Evolutionary conservation across 2,329 filamentous ascomycete species (phyloP), one percentile per base, ranked within the genome.

Genomic region (Sporothrix mexicana): DNA sequence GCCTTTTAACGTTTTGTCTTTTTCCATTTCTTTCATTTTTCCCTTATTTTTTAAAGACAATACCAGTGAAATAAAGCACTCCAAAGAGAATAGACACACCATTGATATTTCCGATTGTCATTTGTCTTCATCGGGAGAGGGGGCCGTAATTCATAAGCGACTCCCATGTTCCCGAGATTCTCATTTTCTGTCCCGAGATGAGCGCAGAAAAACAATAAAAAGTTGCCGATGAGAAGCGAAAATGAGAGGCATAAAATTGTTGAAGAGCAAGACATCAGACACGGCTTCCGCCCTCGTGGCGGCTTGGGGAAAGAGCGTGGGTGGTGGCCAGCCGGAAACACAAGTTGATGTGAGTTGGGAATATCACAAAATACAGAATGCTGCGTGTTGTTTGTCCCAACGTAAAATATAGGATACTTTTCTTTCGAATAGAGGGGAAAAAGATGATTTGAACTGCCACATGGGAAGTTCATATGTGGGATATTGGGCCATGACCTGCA

Each of bases 91-190:
- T 30, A 36, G 30, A 36, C 55, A 23, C 55, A 12, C 2, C 55
- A 13, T 57, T 57, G 12, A 23, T n/a, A 15, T 20, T 70, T 6
- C 30, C 23, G 45, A 49, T 62, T 36, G 30, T 36, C 30, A 36
- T 36, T 36, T 6, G 5, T 36, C 7, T 36, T 36, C 30, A 36
- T 68, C 45, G 25, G 45, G 64, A 68, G 23, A 51, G 20, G 45
- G 64, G 43, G 64, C 64, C 45, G 64, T 45, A 66, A 68, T 68
- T 43, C 36, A 51, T 51, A 41, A 25, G 43, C 3, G 45, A 15
- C 41, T 66, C 41, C 41, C 61, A 45, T 66, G 43, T 66, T 66
- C 41, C 41, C 62, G 43, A 66, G 17, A 15, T 7, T 36, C 12
- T 10, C 23, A 15, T 13, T 57, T 4, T 57, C 23, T 57, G 53